Conservation (phyloP, 2,329 filamentous ascomycete species). For the Exophiala xenobiotica region DNA sequence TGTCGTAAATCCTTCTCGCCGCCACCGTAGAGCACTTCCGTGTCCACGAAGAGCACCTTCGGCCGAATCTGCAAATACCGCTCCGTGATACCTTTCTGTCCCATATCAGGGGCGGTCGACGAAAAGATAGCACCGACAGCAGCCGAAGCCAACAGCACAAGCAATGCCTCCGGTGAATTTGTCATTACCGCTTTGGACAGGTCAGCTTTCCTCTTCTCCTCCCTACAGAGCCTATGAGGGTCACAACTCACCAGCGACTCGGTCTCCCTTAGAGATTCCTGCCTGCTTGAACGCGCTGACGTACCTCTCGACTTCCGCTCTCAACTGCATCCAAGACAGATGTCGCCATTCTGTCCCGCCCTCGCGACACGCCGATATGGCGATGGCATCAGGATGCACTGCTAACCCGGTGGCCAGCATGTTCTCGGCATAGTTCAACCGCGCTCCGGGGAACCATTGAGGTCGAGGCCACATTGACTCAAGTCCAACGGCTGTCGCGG, state of each 20-base stretch:
- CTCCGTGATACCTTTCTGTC: constrained; percentile 38
- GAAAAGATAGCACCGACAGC: constrained; percentile 47
- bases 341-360: constrained; percentile 33
- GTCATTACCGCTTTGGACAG: constrained; percentile 44
- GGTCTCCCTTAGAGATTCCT: not conserved
- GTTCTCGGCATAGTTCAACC: not conserved
- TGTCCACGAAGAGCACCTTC: constrained; percentile 42
- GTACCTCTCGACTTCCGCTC: constrained; percentile 19
- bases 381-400: constrained; percentile 41
- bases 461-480: not conserved
- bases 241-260: not conserved
- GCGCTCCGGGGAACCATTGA: not conserved
- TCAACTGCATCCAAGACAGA: not conserved
- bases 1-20: not conserved
- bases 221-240: not conserved
- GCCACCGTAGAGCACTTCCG: not conserved
- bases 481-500: not conserved
- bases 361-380: constrained; percentile 44
- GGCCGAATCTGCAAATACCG: constrained; percentile 44
- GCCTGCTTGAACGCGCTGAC: constrained; percentile 38
- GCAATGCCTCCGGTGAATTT: constrained; percentile 44
- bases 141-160: constrained; percentile 43
- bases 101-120: constrained; percentile 46
- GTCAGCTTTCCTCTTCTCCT: constrained; percentile 28
- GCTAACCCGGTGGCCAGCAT: constrained; percentile 32